Conservation (phyloP, 2,329 filamentous ascomycete species). For the Colletotrichum viniferum region DNA sequence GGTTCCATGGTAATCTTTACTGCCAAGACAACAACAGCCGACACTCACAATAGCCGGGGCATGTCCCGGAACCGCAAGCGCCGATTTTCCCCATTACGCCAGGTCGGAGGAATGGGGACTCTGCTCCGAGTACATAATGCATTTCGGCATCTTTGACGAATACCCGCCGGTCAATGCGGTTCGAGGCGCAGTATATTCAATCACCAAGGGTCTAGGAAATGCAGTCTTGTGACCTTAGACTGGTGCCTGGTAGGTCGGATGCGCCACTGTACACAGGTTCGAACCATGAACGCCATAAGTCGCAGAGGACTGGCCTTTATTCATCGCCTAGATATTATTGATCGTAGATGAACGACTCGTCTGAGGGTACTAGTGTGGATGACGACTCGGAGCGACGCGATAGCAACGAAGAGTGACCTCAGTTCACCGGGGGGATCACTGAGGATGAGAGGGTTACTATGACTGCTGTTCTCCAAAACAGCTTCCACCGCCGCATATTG, state of each 20-base stretch:
- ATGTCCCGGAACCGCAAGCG: neutral
- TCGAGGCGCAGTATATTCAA: conserved; percentile 38
- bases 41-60: neutral
- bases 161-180: conserved; percentile 36
- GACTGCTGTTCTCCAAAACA: no score
- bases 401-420: neutral
- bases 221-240: conserved; percentile 28
- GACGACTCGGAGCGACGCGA: neutral
- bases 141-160: conserved; percentile 29
- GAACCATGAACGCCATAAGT: conserved; percentile 34
- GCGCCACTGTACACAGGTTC: neutral
- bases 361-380: neutral
- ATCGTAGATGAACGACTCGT: neutral
- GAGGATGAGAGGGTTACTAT: no score
- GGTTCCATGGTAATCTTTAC: neutral
- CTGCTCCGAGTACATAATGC: conserved; percentile 30
- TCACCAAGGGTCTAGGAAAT: conserved; percentile 35
- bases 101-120: conserved; percentile 36
- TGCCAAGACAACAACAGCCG: neutral
- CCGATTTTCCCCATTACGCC: conserved; percentile 22
- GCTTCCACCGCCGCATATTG: no score
- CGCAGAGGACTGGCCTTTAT: neutral
- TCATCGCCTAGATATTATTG: neutral
- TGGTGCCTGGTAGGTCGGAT: conserved; percentile 32
- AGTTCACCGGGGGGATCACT: neutral